phyloP scores from a whole-genome alignment of 1,284 basidiomycete genomes.

The Coriolopsis trogii region DNA sequence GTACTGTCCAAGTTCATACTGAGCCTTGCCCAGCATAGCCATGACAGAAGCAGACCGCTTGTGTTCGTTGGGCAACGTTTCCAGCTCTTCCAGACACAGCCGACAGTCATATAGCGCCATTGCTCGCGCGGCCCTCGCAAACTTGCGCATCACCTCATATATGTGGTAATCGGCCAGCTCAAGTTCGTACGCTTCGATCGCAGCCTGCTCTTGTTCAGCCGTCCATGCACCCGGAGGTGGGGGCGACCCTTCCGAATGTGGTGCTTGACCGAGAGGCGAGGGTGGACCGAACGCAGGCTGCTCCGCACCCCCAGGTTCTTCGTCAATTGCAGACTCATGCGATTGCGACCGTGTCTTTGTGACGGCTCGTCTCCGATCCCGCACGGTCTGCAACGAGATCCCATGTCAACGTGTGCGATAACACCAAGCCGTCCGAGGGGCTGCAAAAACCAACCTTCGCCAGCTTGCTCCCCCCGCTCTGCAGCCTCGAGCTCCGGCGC shows the following conservation, averaged over 20 bases:
- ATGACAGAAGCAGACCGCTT: conserved; percentile 78
- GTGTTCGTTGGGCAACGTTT: conserved; percentile 75
- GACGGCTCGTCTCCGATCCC: conserved; percentile 59
- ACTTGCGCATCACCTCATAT: conserved; percentile 79
- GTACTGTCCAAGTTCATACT: conserved; percentile 89
- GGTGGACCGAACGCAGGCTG: conserved; percentile 42
- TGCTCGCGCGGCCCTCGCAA: conserved; percentile 76
- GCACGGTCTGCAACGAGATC: conserved; percentile 26
- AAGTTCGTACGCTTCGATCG: conserved; percentile 70
- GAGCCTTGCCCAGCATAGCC: conserved; percentile 80
- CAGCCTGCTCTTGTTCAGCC: conserved; percentile 61
- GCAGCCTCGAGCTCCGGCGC: conserved; percentile 70
- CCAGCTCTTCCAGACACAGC: conserved; percentile 74
- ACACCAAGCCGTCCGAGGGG: not conserved
- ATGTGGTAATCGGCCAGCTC: conserved; percentile 82
- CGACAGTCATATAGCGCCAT: conserved; percentile 78
- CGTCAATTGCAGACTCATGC: conserved; percentile 69
- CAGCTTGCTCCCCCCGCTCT: conserved; percentile 56
- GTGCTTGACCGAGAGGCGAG: conserved; percentile 60
- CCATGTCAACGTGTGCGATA: not conserved
- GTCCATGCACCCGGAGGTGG: conserved; percentile 59
- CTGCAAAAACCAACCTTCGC: conserved; percentile 23
- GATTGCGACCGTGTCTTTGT: conserved; percentile 42
- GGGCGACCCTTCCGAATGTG: conserved; percentile 54
- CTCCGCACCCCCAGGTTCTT: conserved; percentile 52